Evolutionary conservation across 2,329 filamentous ascomycete genomes (phyloP).

Genomic region (Beauveria asiatica): DNA sequence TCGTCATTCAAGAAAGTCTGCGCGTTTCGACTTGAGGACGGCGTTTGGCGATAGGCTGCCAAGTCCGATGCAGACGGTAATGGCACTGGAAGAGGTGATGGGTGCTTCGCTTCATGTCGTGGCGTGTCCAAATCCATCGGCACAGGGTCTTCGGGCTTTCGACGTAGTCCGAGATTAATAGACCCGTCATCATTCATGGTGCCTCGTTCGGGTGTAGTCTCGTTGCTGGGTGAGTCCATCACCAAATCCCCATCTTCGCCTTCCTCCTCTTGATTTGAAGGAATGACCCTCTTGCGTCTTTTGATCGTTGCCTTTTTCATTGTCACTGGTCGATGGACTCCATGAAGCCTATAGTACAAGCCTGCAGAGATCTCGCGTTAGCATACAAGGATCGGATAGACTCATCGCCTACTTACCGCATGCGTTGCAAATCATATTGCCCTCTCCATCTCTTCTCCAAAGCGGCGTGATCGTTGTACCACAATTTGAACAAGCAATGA

Average conservation of each 20-base stretch:
- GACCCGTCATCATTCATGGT: slow-evolving; percentile 56
- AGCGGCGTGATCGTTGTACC: slow-evolving; percentile 92
- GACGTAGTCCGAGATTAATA: slow-evolving; percentile 51
- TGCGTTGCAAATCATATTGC: slow-evolving; percentile 96
- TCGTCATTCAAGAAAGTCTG: slow-evolving; percentile 41
- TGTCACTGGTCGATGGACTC: slow-evolving; percentile 84
- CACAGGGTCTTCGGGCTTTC: slow-evolving; percentile 36
- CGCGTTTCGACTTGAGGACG: slow-evolving; percentile 28
- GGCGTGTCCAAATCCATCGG: slow-evolving; percentile 40
- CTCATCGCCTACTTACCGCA: slow-evolving; percentile 59
- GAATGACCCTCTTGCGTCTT: slow-evolving; percentile 86
- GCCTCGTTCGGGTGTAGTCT: slow-evolving; percentile 39
- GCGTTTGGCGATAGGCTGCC: slow-evolving; percentile 42
- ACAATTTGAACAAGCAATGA: slow-evolving; percentile 95
- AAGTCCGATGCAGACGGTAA: slow-evolving; percentile 36
- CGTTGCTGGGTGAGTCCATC: slow-evolving; percentile 29
- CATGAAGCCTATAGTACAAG: slow-evolving; percentile 93
- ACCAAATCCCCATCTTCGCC: slow-evolving; percentile 41
- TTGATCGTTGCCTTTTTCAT: slow-evolving; percentile 99
- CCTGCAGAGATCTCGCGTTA: slow-evolving; percentile 40
- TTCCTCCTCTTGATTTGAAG: slow-evolving; percentile 52
- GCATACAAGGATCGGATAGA: neutral
- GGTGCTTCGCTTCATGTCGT: slow-evolving; percentile 33
- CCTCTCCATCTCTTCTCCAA: slow-evolving; percentile 88
- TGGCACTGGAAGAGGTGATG: slow-evolving; percentile 33